Evolutionary conservation across 768 basidiomycete species (phyloP).

Genomic region (Lentinula edodes): DNA sequence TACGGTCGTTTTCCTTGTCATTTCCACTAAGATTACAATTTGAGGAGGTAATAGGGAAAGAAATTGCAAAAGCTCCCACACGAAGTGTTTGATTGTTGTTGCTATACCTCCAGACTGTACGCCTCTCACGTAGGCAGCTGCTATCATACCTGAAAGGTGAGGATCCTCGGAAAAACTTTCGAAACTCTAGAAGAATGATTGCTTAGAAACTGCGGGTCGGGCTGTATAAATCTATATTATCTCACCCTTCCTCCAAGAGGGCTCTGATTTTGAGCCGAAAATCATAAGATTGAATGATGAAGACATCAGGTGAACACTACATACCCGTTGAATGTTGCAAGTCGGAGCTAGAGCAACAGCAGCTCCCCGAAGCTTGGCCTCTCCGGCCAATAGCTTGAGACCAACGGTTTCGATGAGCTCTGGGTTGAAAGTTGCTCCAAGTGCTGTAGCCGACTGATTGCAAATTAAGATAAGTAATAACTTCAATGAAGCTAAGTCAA

Average conservation of each 20-base stretch:
- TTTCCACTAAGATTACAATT: slow-evolving; percentile 45
- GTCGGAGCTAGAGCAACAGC: slow-evolving; percentile 75
- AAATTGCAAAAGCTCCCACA: slow-evolving; percentile 31
- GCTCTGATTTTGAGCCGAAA: slow-evolving; percentile 31
- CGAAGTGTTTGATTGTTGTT: slow-evolving; percentile 67
- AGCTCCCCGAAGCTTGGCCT: slow-evolving; percentile 66
- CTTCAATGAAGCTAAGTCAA: neutral
- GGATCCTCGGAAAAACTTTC: slow-evolving; percentile 58
- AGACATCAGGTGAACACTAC: slow-evolving; percentile 9
- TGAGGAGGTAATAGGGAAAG: neutral
- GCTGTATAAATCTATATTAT: neutral
- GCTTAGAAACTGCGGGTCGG: neutral
- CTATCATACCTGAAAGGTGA: slow-evolving; percentile 44
- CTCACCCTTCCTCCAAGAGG: slow-evolving; percentile 66
- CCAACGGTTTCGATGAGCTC: slow-evolving; percentile 60
- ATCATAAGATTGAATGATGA: neutral
- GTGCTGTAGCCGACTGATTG: slow-evolving; percentile 55
- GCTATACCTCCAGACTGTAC: slow-evolving; percentile 51
- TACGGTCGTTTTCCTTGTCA: slow-evolving; percentile 77
- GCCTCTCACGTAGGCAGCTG: slow-evolving; percentile 48
- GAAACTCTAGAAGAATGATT: slow-evolving; percentile 29
- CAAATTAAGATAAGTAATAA: neutral
- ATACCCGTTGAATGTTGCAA: slow-evolving; percentile 77
- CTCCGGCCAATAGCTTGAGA: slow-evolving; percentile 57
- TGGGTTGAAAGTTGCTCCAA: slow-evolving; percentile 72